Percentiles rank a stretch among this genome's conserved stretches.
These are phyloP conservation scores for Penicillium sp. DNA, from an alignment of 2,329 filamentous ascomycete genomes.

Conservation along the genomic window DNA sequence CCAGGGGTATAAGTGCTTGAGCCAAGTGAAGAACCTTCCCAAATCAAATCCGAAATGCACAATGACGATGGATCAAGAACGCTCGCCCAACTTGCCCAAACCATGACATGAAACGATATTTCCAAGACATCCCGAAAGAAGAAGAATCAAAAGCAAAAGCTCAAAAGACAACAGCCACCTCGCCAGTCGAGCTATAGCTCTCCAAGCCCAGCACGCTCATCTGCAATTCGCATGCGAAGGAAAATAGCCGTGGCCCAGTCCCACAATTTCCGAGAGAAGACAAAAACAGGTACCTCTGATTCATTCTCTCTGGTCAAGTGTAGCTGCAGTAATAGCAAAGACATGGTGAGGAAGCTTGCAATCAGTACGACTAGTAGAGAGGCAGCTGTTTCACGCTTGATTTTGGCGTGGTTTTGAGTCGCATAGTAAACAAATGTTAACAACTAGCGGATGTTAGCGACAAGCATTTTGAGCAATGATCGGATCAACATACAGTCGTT, in stretches of 20 bases:
- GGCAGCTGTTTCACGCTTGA: slow-evolving; percentile 75
- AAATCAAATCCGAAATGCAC: slow-evolving; percentile 15
- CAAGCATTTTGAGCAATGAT: background rate
- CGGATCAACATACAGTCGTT: slow-evolving; percentile 60
- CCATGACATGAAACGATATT: background rate
- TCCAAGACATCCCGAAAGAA: background rate
- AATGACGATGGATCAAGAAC: slow-evolving; percentile 1
- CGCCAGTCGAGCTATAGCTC: slow-evolving; percentile 24
- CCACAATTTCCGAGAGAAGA: slow-evolving; percentile 48
- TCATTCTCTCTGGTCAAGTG: slow-evolving; percentile 65
- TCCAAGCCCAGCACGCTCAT: slow-evolving; percentile 22
- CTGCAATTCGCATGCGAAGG: slow-evolving; percentile 36
- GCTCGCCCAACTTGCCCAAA: slow-evolving; percentile 1
- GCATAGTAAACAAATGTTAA: slow-evolving; percentile 74
- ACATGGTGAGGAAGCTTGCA: slow-evolving; percentile 75
- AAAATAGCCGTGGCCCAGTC: slow-evolving; percentile 39
- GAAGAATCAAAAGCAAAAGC: background rate
- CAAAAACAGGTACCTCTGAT: slow-evolving; percentile 60
- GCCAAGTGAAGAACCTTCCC: background rate
- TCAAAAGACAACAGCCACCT: background rate
- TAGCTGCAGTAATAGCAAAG: slow-evolving; percentile 66
- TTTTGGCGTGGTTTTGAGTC: slow-evolving; percentile 76
- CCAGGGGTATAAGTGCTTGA: slow-evolving; percentile 3
- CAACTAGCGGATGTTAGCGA: slow-evolving; percentile 49
- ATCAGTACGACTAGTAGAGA: slow-evolving; percentile 77